Percentiles rank a stretch among this genome's conserved stretches.
phyloP scores from a whole-genome alignment of 805 yeast genomes.

The Schwanniomyces yamadae region DNA sequence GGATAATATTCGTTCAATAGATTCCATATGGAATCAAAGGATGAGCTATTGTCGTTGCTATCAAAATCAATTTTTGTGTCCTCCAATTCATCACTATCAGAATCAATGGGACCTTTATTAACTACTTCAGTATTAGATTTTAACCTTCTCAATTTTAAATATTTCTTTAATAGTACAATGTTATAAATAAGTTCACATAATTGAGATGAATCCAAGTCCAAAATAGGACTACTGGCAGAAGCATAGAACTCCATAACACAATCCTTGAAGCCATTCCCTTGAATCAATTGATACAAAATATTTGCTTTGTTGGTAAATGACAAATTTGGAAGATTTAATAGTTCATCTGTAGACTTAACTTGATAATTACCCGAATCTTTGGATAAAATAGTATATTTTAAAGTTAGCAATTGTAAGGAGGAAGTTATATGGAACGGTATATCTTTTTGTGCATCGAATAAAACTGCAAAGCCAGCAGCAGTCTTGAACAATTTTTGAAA shows the following conservation, averaged over 20 bases:
- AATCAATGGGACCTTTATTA: neutral
- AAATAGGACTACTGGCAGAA: slow-evolving; percentile 37
- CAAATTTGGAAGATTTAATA: slow-evolving; percentile 35
- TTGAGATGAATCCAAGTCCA: slow-evolving; percentile 36
- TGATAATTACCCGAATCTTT: slow-evolving; percentile 4
- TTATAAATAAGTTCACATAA: slow-evolving; percentile 34
- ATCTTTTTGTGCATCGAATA: slow-evolving; percentile 31
- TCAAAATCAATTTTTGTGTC: slow-evolving; percentile 9
- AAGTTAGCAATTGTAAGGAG: slow-evolving; percentile 31
- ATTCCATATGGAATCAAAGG: slow-evolving; percentile 14
- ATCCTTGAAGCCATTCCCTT: slow-evolving; percentile 36
- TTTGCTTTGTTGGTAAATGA: slow-evolving; percentile 36
- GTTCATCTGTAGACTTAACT: slow-evolving; percentile 21
- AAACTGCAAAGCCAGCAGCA: slow-evolving; percentile 40
- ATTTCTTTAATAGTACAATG: slow-evolving; percentile 28
- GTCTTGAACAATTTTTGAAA: slow-evolving; percentile 17
- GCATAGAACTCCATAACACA: slow-evolving; percentile 37
- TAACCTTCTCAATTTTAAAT: slow-evolving; percentile 19
- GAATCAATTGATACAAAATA: slow-evolving; percentile 28
- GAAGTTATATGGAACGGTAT: slow-evolving; percentile 33
- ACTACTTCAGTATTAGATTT: neutral
- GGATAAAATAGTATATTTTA: slow-evolving; percentile 18
- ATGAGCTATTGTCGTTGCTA: slow-evolving; percentile 1
- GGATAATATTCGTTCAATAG: slow-evolving; percentile 34
- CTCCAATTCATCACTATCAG: slow-evolving; percentile 4